These are phyloP conservation scores for Tylopilus rubrobrunneus DNA, from an alignment of 768 basidiomycete species.

Conservation along the genomic window DNA sequence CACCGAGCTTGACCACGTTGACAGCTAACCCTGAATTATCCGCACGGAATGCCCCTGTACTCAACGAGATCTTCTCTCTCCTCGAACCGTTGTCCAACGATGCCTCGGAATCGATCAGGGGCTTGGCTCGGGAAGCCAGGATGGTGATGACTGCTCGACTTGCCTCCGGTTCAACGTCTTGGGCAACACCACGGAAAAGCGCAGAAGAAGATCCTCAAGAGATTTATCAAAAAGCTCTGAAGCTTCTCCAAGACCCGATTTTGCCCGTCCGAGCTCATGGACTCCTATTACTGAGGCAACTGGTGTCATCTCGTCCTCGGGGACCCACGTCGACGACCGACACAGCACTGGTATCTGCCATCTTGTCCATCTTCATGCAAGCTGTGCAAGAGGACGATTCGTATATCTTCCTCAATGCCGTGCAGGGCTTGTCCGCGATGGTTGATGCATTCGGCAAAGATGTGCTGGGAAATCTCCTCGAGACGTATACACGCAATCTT, in stretches of 20 bases:
- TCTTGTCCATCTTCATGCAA: constrained; percentile 83
- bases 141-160: constrained; percentile 81
- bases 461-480: constrained; percentile 63
- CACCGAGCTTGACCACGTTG: background rate
- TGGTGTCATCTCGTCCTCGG: constrained; percentile 45
- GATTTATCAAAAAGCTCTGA: constrained; percentile 82
- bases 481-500: constrained; percentile 58
- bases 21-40: constrained; percentile 57
- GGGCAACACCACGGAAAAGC: constrained; percentile 14
- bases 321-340: constrained; percentile 34
- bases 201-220: constrained; percentile 44
- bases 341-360: constrained; percentile 70
- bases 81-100: constrained; percentile 54
- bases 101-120: constrained; percentile 46
- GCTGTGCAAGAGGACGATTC: constrained; percentile 88
- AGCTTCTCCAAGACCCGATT: constrained; percentile 85
- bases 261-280: constrained; percentile 95
- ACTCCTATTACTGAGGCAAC: constrained; percentile 72
- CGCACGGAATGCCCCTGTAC: constrained; percentile 53
- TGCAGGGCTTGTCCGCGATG: constrained; percentile 86
- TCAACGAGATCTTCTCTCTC: constrained; percentile 67
- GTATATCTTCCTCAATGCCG: constrained; percentile 91
- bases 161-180: constrained; percentile 50
- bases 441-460: constrained; percentile 67
- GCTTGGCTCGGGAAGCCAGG: constrained; percentile 71